Base-by-base conservation (phyloP, 2,329 filamentous ascomycete species). In the Sporothrix luriei region DNA sequence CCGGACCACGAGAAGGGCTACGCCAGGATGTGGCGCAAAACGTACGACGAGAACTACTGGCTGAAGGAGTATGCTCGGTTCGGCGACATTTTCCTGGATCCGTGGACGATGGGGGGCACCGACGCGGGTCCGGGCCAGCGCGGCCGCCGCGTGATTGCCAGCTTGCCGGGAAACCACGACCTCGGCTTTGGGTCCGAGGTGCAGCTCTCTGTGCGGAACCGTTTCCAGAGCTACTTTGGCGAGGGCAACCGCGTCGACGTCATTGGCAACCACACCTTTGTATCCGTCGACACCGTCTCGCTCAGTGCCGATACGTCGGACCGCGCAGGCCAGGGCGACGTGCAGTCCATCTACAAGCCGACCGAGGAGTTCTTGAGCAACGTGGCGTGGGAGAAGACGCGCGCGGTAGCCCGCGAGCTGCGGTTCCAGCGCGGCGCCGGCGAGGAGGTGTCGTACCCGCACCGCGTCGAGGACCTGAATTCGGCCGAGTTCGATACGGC, bases 81-180 rank as follows among this genome's bases (percentile, higher is more conserved):
- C 76, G 88, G 88, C n/a, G 84, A 87, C 70, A 91, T 99, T 69
- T 99, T 97, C 79, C 87, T 94, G 72, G 83, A 89, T 16, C 85
- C 87, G 43, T 93, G 88, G 86, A 85, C 86, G 51, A 78, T 86
- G 69, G 85, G 83, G 1, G 85, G 88, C 66, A 77, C 29, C 19
- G 65, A 62, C 6, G 82, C 88, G 0, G 82, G 84, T 0, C 78
- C 83, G 0, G 88, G 88, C 70, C 87, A 89, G 73, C 84, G 87
- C 40, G 90, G 91, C 5, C 86, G 91, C 70, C 94, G 91, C 80
- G 82, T 98, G 68, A 90, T 98, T 68, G 88, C 91, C 21, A 94
- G 91, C 76, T 77, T 99, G 70, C 95, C 95, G 0, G 95, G 95
- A 2, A 99, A 99, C 76, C 95, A 99, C 77, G 95, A 99, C 77